These are phyloP conservation scores for Aspergillus homomorphus DNA, from an alignment of 495 filamentous ascomycete species.

Conservation along the genomic window DNA sequence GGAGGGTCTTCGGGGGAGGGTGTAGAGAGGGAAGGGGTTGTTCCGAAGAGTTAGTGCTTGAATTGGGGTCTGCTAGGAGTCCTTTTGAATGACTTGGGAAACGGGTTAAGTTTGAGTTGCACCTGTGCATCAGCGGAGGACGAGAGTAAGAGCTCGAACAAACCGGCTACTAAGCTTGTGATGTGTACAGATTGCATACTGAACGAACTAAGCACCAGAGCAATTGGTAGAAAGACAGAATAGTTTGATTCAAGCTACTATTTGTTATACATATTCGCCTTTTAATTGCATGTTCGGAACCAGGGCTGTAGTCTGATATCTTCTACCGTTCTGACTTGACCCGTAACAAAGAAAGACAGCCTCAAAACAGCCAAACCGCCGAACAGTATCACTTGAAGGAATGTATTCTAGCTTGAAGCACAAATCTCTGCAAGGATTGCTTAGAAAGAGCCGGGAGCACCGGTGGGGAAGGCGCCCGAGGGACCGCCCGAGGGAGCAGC, in stretches of 20 bases:
- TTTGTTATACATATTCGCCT: not conserved
- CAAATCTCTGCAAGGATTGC: not conserved
- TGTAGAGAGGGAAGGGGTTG: not conserved
- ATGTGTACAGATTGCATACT: too few relatives aligned
- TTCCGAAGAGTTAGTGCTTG: not conserved
- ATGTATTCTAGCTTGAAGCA: not conserved
- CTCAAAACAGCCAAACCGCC: too few relatives aligned
- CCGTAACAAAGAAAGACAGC: too few relatives aligned
- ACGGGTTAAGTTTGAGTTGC: not conserved
- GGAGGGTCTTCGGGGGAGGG: not conserved
- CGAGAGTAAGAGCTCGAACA: too few relatives aligned
- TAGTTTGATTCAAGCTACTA: not conserved
- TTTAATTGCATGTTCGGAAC: too few relatives aligned
- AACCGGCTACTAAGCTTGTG: too few relatives aligned
- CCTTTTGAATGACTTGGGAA: not conserved
- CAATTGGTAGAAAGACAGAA: too few relatives aligned
- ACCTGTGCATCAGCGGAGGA: not conserved
- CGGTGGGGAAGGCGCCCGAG: not conserved
- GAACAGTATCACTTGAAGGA: not conserved
- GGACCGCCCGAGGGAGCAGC: not conserved
- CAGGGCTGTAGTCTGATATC: too few relatives aligned
- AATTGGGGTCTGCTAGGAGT: too few relatives aligned
- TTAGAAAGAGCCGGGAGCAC: constrained; percentile 6
- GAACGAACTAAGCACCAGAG: too few relatives aligned
- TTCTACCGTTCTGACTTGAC: too few relatives aligned